phyloP scores from a whole-genome alignment of 2,329 filamentous ascomycete species.

The Alternaria panax region DNA sequence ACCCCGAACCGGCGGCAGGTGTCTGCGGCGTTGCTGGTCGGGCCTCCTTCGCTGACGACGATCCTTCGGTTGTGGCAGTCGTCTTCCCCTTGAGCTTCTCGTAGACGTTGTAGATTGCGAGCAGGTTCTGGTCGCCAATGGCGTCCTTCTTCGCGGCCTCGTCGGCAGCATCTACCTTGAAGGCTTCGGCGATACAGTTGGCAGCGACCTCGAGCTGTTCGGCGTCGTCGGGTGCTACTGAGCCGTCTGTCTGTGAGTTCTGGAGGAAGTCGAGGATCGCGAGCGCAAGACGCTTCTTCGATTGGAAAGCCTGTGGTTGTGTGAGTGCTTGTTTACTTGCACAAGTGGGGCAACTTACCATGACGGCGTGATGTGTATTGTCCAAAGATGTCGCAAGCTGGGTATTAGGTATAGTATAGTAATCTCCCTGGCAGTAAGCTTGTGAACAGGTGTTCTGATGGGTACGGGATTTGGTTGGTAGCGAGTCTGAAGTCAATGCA shows the following conservation, averaged over 20 bases:
- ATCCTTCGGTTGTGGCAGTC: conserved; percentile 55
- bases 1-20: conserved; percentile 42
- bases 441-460: conserved; percentile 5
- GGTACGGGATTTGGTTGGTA: conserved; percentile 6
- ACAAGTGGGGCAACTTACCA: conserved; percentile 36
- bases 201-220: conserved; percentile 94
- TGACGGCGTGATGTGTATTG: conserved; percentile 29
- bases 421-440: not conserved
- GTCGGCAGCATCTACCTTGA: conserved; percentile 90
- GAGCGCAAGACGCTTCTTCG: conserved; percentile 89
- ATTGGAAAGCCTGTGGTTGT: conserved; percentile 51
- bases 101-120: conserved; percentile 93
- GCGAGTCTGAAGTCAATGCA: conserved; percentile 11
- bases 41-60: conserved; percentile 51
- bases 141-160: conserved; percentile 75
- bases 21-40: conserved; percentile 52
- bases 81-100: conserved; percentile 85
- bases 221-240: conserved; percentile 83
- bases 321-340: conserved; percentile 22
- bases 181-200: conserved; percentile 93
- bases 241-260: conserved; percentile 85
- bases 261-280: conserved; percentile 96
- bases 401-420: not conserved
- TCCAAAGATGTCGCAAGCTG: conserved; percentile 8
- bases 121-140: conserved; percentile 84